Percentiles rank a stretch among this genome's conserved stretches.
phyloP scores from a whole-genome alignment of 345 rosid genomes.

The Nephelium lappaceum region DNA sequence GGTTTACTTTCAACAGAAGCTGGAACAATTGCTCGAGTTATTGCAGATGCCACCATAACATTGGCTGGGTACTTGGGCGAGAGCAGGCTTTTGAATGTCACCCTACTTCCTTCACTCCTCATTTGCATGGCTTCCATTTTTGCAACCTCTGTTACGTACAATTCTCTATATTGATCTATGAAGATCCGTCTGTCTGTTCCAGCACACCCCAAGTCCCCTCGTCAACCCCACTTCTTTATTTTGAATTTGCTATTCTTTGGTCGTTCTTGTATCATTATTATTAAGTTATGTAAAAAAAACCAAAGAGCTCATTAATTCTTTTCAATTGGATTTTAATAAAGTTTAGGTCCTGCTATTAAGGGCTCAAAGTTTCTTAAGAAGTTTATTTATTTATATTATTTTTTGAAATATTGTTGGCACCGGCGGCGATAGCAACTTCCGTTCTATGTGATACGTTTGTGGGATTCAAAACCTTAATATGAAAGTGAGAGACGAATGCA shows the following conservation, averaged over 20 bases:
- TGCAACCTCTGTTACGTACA: slow-evolving; percentile 89
- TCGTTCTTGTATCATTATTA: neutral
- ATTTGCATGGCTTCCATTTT: slow-evolving; percentile 75
- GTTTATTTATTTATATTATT: no score
- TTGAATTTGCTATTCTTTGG: slow-evolving; percentile 2
- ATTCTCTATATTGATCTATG: slow-evolving; percentile 74
- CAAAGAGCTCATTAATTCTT: slow-evolving; percentile 10
- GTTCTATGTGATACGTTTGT: no score
- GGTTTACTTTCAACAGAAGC: slow-evolving; percentile 97
- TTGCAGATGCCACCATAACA: slow-evolving; percentile 92
- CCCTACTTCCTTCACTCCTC: slow-evolving; percentile 85
- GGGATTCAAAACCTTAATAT: no score
- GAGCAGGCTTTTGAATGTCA: slow-evolving; percentile 68
- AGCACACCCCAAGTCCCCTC: neutral
- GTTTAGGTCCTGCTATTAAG: neutral
- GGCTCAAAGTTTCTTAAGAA: neutral
- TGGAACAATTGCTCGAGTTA: slow-evolving; percentile 92
- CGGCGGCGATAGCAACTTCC: no score
- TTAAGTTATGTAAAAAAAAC: neutral
- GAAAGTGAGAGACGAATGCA: no score
- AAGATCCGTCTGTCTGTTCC: neutral
- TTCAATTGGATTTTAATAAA: slow-evolving; percentile 21
- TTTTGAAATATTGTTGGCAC: no score
- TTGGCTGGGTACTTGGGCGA: slow-evolving; percentile 84
- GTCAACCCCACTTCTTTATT: neutral